Evolutionary conservation across 2,329 filamentous ascomycete species (phyloP), one percentile per base, ranked within the genome.

Genomic region (Laburnicola sp.): DNA sequence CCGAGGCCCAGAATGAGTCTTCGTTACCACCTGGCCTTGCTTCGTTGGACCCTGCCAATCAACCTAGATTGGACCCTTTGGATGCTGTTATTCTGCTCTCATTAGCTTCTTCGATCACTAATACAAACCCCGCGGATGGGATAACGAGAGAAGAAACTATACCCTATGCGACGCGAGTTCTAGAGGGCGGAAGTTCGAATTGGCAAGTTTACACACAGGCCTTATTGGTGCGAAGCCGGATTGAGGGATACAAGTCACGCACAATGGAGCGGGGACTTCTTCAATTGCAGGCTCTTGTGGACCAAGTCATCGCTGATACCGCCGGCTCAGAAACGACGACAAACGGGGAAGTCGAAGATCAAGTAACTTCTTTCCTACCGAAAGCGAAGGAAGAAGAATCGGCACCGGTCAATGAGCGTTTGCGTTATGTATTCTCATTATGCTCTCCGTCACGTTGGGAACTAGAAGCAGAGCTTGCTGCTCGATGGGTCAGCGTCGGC

Each of bases 151-250:
- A 97, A 74, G 91, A 97, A 69, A 93, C 96, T 3, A 75, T 96
- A 1, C 94, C 94, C 0, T 99, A 93, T 68, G 94, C 94, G 0
- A 87, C 86, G 1, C 85, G 94, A 35, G 94, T 97, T 0, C 80
- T 99, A 1, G 83, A 88, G 6, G 91, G 94, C 54, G 92, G 93
- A 60, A 88, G 88, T 39, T 93, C 91, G 0, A 99, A 97, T 72
- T 99, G 94, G 94, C 94, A 97, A 71, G 87, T 97, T 30, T 97
- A 97, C 69, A 97, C 94, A 0, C 92, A 97, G 68, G 94, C 91
- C 0, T 78, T 99, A 6, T 80, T 99, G 0, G 89, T 97, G 1
- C 83, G 94, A 38, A 96, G 90, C 53, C 82, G 94, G 11, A 93
- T 97, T 48, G 94, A 99, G 73, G 82, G 92, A 0, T 92, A 95